Percentiles rank a stretch among this genome's conserved stretches.
Conservation (phyloP, 495 filamentous ascomycete species). For the Penicillium parvum region DNA sequence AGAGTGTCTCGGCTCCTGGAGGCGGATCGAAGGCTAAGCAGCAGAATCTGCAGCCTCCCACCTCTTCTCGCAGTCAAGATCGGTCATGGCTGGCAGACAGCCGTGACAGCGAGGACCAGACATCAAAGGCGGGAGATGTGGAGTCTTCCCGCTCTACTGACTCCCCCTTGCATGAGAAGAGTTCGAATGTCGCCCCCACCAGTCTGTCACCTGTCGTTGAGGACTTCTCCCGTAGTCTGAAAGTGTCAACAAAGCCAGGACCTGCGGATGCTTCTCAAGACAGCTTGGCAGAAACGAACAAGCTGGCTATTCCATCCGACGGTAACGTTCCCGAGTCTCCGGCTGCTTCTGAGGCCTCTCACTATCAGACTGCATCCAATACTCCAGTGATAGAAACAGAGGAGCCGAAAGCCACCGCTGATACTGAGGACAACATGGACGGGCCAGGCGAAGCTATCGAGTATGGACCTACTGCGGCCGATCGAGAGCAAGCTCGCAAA, state of each 20-base stretch:
- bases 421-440: conserved; percentile 18
- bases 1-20: conserved; percentile 21
- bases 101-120: conserved; percentile 45
- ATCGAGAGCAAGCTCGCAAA: conserved; percentile 68
- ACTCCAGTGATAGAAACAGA: conserved; percentile 34
- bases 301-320: conserved; percentile 15
- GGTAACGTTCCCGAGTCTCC: conserved; percentile 24
- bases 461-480: conserved; percentile 47
- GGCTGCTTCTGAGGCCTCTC: conserved; percentile 38
- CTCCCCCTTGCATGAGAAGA: conserved; percentile 19
- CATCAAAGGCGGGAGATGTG: conserved; percentile 13
- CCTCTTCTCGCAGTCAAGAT: conserved; percentile 29
- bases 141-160: conserved; percentile 20
- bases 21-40: conserved; percentile 20
- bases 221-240: conserved; percentile 26
- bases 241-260: conserved; percentile 7
- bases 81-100: conserved; percentile 49
- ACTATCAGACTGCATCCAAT: conserved; percentile 48
- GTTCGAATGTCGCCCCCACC: conserved; percentile 14
- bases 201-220: conserved; percentile 32
- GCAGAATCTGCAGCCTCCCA: conserved; percentile 27
- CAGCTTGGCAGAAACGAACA: conserved; percentile 23
- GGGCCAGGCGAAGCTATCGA: conserved; percentile 21
- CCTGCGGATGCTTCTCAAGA: conserved; percentile 19
- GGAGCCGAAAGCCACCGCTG: conserved; percentile 20